Evolutionary conservation across 257 asterid genomes (phyloP).

Genomic region (Solanum sparsipilum): DNA sequence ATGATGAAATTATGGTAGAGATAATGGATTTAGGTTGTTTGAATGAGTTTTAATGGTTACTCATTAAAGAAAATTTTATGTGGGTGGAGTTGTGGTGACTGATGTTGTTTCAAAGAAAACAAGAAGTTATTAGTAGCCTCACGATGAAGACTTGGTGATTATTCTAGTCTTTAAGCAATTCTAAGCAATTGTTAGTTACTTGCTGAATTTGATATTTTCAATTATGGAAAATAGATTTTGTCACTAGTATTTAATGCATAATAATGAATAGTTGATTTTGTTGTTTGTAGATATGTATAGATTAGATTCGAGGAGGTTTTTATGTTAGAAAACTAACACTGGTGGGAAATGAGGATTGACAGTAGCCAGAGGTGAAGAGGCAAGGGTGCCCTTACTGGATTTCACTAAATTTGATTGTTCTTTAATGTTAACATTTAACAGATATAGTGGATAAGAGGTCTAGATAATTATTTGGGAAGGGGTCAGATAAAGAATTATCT

Average conservation of each 20-base stretch:
- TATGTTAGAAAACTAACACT: neutral
- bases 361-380: neutral
- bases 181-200: neutral
- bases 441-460: neutral
- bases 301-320: neutral
- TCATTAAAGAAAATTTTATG: neutral
- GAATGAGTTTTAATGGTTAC: neutral
- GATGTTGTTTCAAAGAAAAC: neutral
- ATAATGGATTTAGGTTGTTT: neutral
- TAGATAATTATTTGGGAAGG: neutral
- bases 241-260: neutral
- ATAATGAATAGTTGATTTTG: neutral
- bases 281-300: neutral
- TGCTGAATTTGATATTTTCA: neutral
- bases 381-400: neutral
- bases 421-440: neutral
- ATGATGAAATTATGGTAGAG: no score
- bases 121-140: neutral
- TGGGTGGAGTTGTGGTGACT: neutral
- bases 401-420: neutral
- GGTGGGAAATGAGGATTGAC: neutral
- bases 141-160: neutral
- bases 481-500: neutral
- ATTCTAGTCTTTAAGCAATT: neutral
- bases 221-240: neutral